phyloP scores from a whole-genome alignment of 2,329 filamentous ascomycete genomes.

The Ophioceras dolichostomum region DNA sequence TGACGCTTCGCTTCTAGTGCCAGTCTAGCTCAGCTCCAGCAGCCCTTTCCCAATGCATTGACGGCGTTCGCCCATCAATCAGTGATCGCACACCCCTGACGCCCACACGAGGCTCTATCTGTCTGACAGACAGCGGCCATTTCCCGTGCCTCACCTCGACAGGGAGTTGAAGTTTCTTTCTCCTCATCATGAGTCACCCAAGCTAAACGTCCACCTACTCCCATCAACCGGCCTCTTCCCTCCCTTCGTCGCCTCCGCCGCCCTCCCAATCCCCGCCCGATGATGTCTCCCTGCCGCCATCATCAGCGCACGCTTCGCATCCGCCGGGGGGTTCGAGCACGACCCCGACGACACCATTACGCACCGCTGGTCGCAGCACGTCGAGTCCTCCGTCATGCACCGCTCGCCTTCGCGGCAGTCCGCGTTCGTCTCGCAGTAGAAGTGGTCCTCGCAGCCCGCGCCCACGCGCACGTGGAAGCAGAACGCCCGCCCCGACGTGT shows the following conservation, averaged over 20 bases:
- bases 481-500: neutral
- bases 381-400: neutral
- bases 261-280: neutral
- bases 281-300: neutral
- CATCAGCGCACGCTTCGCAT: neutral
- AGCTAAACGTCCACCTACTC: neutral
- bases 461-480: neutral
- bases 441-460: neutral
- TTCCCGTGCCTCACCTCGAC: too few species aligned
- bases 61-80: too few species aligned
- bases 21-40: too few species aligned
- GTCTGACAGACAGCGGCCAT: too few species aligned
- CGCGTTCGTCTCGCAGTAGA: neutral
- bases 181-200: too few species aligned
- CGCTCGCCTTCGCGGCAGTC: neutral
- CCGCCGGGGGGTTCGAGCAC: neutral
- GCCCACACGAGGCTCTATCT: too few species aligned
- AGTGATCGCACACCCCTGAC: too few species aligned
- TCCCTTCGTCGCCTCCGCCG: too few species aligned
- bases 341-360: neutral
- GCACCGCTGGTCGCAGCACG: neutral
- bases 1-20: too few species aligned
- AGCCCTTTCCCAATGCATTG: too few species aligned
- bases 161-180: too few species aligned
- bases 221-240: too few species aligned